A percentile compares a stretch with the other conserved stretches of the same genome.
phyloP scores from a whole-genome alignment of 768 basidiomycete genomes.

The Lyophyllum atratum region DNA sequence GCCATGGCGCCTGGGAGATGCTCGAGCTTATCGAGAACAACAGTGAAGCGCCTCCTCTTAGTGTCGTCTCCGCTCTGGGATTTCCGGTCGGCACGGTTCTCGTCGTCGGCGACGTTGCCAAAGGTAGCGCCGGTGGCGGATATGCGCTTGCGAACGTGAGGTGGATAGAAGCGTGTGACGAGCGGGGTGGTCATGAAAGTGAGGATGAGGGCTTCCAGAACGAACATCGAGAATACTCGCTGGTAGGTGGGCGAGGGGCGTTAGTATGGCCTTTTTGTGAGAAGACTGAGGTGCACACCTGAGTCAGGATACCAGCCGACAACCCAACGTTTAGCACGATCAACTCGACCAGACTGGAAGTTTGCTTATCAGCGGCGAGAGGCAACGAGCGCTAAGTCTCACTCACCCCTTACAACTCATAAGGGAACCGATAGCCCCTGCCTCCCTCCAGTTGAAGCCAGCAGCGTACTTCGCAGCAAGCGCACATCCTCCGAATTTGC shows the following conservation, averaged over 20 bases:
- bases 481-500: conserved; percentile 89
- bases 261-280: neutral
- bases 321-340: conserved; percentile 97
- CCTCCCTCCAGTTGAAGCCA: conserved; percentile 81
- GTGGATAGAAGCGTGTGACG: conserved; percentile 68
- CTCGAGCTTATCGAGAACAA: conserved; percentile 89
- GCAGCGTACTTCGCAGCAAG: conserved; percentile 65
- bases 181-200: conserved; percentile 88
- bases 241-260: conserved; percentile 15
- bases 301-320: conserved; percentile 73
- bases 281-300: conserved; percentile 27
- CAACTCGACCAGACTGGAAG: conserved; percentile 78
- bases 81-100: conserved; percentile 18
- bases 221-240: conserved; percentile 94
- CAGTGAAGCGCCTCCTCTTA: conserved; percentile 55
- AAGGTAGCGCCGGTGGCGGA: conserved; percentile 49
- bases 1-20: conserved; percentile 91
- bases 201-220: conserved; percentile 77
- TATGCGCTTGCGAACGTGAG: conserved; percentile 52
- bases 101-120: conserved; percentile 43
- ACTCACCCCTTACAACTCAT: conserved; percentile 95
- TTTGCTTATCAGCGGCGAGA: neutral
- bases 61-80: conserved; percentile 3
- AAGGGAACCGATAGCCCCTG: conserved; percentile 81
- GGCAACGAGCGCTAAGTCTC: neutral